Evolutionary conservation across 306 rosid species (phyloP).

Genomic region (Cucurbita moschata): DNA sequence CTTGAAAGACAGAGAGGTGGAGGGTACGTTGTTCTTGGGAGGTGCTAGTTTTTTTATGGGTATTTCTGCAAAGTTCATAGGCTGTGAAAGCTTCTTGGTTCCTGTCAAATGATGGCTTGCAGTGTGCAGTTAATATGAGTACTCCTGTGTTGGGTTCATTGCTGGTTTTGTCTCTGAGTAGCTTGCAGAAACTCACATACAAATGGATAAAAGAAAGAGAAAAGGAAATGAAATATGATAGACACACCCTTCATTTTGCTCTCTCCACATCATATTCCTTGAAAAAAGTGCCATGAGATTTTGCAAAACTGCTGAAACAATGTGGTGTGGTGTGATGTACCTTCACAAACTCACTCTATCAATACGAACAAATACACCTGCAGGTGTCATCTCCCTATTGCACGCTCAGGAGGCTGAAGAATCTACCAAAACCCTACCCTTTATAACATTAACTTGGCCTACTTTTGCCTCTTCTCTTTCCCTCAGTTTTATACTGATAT

Average conservation of each 20-base stretch:
- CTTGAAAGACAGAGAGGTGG: neutral
- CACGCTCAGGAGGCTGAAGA: neutral
- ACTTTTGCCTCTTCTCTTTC: neutral
- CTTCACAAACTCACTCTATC: neutral
- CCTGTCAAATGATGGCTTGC: slow-evolving; percentile 33
- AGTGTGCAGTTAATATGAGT: slow-evolving; percentile 6
- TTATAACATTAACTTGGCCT: neutral
- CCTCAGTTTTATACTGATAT: neutral
- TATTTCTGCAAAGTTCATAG: slow-evolving; percentile 16
- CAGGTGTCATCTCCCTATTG: slow-evolving; percentile 3
- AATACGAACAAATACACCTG: neutral
- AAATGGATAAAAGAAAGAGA: slow-evolving; percentile 2
- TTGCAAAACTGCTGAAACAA: slow-evolving; percentile 2
- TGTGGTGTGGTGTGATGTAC: neutral
- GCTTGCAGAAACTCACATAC: slow-evolving; percentile 7
- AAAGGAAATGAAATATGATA: neutral
- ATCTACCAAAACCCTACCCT: neutral
- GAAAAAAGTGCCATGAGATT: slow-evolving; percentile 10
- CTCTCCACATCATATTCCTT: slow-evolving; percentile 7
- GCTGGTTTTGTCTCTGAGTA: slow-evolving; percentile 9
- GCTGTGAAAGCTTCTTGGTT: slow-evolving; percentile 23
- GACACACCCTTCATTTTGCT: slow-evolving; percentile 7
- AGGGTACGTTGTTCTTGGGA: slow-evolving; percentile 10
- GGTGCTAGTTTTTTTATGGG: slow-evolving; percentile 12
- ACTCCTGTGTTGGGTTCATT: neutral